Base-by-base conservation (phyloP, 176 grass and related monocot species). In the Eleusine indica region DNA sequence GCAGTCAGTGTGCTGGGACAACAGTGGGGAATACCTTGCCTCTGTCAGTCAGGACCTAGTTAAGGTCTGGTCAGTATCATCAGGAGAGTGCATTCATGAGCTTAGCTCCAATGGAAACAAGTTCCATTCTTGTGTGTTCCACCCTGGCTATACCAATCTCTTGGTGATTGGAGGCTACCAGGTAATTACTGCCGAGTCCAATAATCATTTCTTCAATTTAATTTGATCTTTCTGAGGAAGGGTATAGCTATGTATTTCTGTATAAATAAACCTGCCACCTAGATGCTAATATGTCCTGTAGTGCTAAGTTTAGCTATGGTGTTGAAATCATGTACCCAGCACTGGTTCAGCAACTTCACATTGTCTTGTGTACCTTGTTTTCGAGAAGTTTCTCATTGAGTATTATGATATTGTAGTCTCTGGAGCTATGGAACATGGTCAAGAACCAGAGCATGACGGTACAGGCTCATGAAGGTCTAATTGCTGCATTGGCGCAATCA, bases 1-100 rank as follows among this genome's bases (percentile, higher is more conserved):
- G 75, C 93, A 99, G 76, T 99, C 93, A 75, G 76, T 99, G 58
- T 99, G 96, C 88, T 99, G 96, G 93, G 96, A 99, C 60, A 92
- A 92, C 67, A 94, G 70, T 48, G 96, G 96, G 51, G 93, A 96
- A 75, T 86, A 65, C 67, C 67, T 99, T 73, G 96, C 96, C 29
- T 96, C 93, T 46, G 96, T 96, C 21, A 99, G 93, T 87, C 93
- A 99, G 86, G 96, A 99, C 81, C 89, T 87, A 75, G 96, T 99
- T 39, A 99, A 96, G 71, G 91, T 99, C 19, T 99, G 96, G 96
- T 99, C 93, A 49, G 64, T 96, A 82, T 80, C 86, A 65, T 79
- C 89, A 71, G 91, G 96, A 70, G 93, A 94, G 25, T 99, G 96
- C 56, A 92, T 99, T 92, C 89, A 96, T 35, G 93, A 99, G 83